Conservation (phyloP, 768 basidiomycete species). For the Leccinum pellstonianum region DNA sequence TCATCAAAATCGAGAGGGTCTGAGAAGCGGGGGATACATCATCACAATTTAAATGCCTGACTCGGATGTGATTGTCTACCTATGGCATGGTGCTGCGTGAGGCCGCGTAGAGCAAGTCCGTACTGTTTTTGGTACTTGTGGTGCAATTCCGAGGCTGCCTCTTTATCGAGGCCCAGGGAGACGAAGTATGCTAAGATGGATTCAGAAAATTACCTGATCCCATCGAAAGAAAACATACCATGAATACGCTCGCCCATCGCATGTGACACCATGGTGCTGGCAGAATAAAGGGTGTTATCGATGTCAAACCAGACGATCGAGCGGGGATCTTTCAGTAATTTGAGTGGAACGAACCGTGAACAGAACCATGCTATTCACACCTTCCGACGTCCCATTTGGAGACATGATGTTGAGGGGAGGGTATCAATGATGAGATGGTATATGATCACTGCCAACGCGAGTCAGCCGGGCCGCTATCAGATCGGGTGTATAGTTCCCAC, state of each 20-base stretch:
- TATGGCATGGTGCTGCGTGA: constrained; percentile 66
- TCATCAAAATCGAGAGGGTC: constrained; percentile 84
- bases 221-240: constrained; percentile 39
- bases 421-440: constrained; percentile 21
- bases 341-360: constrained; percentile 3
- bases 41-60: background rate
- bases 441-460: background rate
- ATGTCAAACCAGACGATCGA: constrained; percentile 79
- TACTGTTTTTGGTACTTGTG: constrained; percentile 75
- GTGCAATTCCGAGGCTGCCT: constrained; percentile 69
- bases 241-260: constrained; percentile 81
- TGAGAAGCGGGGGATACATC: constrained; percentile 24
- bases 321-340: constrained; percentile 46
- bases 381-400: constrained; percentile 23
- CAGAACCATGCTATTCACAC: constrained; percentile 9
- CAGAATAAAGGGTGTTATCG: constrained; percentile 86
- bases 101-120: constrained; percentile 78
- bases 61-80: constrained; percentile 48
- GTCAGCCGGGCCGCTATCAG: background rate
- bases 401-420: constrained; percentile 25
- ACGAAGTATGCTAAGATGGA: constrained; percentile 65
- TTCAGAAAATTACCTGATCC: background rate
- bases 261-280: constrained; percentile 68
- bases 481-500: constrained; percentile 27
- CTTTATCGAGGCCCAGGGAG: constrained; percentile 60